phyloP scores from a whole-genome alignment of 352 stramenopile genomes.

The Plasmopara viticola region DNA sequence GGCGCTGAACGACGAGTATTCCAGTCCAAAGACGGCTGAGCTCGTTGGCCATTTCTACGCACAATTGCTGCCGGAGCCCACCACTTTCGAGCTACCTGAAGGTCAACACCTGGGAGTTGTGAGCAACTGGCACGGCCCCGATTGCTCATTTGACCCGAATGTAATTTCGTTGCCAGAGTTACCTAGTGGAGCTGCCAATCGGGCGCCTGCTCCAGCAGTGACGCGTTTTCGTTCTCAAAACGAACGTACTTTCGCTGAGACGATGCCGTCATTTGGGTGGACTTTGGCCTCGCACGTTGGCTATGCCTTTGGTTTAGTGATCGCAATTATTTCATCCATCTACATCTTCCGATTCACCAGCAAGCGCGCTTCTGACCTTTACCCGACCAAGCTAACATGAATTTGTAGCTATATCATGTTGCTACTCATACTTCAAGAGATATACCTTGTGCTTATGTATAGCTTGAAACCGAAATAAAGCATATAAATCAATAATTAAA shows the following conservation, averaged over 20 bases:
- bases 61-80: conserved; percentile 41
- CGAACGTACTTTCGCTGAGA: conserved; percentile 32
- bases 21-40: conserved; percentile 27
- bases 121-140: conserved; percentile 68
- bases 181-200: conserved; percentile 11
- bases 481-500: no score
- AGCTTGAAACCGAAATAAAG: no score
- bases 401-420: neutral
- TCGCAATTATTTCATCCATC: conserved; percentile 43
- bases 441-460: no score
- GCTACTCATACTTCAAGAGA: no score
- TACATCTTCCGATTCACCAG: conserved; percentile 58
- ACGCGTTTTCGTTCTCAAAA: conserved; percentile 26
- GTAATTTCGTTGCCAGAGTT: conserved; percentile 36
- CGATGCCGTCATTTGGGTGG: conserved; percentile 25
- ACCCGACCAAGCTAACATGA: conserved; percentile 33
- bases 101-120: conserved; percentile 38
- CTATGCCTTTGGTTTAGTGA: conserved; percentile 40
- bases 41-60: neutral
- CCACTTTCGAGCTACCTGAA: conserved; percentile 55
- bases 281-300: conserved; percentile 33
- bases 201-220: conserved; percentile 15
- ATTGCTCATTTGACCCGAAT: conserved; percentile 53
- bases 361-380: conserved; percentile 16
- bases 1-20: conserved; percentile 82